Base-by-base conservation (phyloP, 441 rosid genomes). In the Erodium texanum region DNA sequence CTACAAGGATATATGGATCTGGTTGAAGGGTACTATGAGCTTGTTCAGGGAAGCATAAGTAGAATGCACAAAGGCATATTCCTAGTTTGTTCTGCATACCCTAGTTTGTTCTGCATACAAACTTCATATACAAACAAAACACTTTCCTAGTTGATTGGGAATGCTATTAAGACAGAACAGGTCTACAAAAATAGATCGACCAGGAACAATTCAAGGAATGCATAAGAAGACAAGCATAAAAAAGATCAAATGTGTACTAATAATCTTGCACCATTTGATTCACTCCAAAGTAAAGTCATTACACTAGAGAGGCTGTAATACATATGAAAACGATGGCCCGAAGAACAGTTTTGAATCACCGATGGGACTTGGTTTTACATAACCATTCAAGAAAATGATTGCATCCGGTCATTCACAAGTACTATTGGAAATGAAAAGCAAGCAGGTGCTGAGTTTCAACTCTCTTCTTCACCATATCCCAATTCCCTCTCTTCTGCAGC, bases 401-500 rank as follows among this genome's bases (percentile, higher is more conserved):
- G 50, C 29, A 18, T 68, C 18, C 71, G 70, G 73, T 43, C 23
- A 43, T 66, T 68, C 63, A 58, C 50, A 50, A 50, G 54, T 70
- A 61, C 16, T 15, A 45, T n/a, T n/a, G 36, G 18, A 24, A 68
- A 70, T 58, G 41, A 61, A 75, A 68, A 69, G 65, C 77, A 68
- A 68, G 27, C 65, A 66, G 56, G 67, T 22, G 62, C 56, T 8
- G 67, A 43, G 14, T 4, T 76, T 86, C 77, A 89, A 71, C 75
- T 82, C 75, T 82, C 88, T 66, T 84, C 95, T 71, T 88, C 90
- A 24, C 80, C 86, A 16, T 83, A 89, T 7, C 73, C 87, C 67
- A 68, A 77, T 7, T 84, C 93, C 72, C 86, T 81, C 81, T 87
- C 93, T 70, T 83, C 92, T 24, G 85, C 90, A 63, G 88, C 84